Evolutionary conservation across 2,329 filamentous ascomycete species (phyloP).

Genomic region (Pseudocercospora eumusae): DNA sequence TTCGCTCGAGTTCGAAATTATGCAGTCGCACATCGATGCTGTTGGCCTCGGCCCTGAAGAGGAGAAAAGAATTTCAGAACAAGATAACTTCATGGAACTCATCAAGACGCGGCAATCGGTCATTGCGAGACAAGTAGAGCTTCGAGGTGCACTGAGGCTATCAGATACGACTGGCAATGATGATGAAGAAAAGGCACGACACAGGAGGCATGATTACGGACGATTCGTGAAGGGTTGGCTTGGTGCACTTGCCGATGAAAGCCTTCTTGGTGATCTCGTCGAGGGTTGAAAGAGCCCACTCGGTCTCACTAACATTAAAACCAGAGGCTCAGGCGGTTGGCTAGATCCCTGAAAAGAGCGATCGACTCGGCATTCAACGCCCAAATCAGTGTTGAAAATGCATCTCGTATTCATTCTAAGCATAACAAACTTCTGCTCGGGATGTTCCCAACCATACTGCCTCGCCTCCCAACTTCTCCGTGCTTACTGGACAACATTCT

Average conservation of each 20-base stretch:
- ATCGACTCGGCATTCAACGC: too few species aligned
- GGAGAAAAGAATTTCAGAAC: conserved; percentile 30
- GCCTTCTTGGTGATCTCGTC: conserved; percentile 52
- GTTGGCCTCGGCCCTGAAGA: conserved; percentile 35
- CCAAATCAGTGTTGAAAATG: too few species aligned
- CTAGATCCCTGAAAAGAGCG: background rate
- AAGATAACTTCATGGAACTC: conserved; percentile 37
- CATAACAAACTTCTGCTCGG: too few species aligned
- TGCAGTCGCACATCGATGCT: conserved; percentile 40
- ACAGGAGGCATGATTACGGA: conserved; percentile 64
- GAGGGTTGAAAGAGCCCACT: conserved; percentile 14
- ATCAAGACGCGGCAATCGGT: conserved; percentile 45
- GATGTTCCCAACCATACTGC: too few species aligned
- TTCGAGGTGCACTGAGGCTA: conserved; percentile 11
- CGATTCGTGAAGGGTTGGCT: conserved; percentile 67
- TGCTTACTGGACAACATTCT: too few species aligned
- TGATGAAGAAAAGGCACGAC: conserved; percentile 56
- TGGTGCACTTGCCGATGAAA: conserved; percentile 66
- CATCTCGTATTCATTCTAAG: too few species aligned
- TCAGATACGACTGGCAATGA: conserved; percentile 43
- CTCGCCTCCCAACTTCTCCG: too few species aligned
- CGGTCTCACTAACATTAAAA: too few species aligned
- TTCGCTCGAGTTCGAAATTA: conserved; percentile 31
- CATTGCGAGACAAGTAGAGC: conserved; percentile 44
- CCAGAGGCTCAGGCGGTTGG: background rate